phyloP scores from a whole-genome alignment of 2,329 filamentous ascomycete species.

The Cladobotryum mycophilum region DNA sequence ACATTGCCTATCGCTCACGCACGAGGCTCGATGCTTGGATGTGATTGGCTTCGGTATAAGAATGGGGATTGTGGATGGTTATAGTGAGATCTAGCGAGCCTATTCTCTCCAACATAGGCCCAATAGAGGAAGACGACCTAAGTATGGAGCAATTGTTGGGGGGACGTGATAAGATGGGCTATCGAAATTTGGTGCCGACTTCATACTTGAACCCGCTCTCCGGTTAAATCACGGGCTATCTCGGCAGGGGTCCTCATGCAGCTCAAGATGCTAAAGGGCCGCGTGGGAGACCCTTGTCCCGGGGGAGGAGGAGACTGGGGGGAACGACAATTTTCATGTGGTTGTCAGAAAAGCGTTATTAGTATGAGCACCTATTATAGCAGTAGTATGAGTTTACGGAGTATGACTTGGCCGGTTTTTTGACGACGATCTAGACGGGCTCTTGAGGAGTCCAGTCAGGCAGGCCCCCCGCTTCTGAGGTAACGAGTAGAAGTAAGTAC shows the following conservation, averaged over 20 bases:
- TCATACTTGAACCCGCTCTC: neutral
- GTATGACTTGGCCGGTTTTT: neutral
- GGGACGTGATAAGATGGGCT: neutral
- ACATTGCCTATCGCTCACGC: constrained; percentile 22
- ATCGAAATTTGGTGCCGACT: neutral
- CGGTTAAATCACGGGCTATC: constrained; percentile 3
- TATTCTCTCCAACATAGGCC: constrained; percentile 4
- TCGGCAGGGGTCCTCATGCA: neutral
- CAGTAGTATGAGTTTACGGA: no score
- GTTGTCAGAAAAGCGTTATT: no score
- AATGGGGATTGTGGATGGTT: constrained; percentile 1
- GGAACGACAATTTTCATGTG: neutral
- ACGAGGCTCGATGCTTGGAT: constrained; percentile 23
- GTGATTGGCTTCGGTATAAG: constrained; percentile 22
- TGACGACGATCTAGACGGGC: constrained; percentile 11
- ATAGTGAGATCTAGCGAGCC: constrained; percentile 10
- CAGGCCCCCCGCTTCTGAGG: constrained; percentile 11
- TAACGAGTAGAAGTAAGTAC: neutral
- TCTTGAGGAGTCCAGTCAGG: constrained; percentile 4
- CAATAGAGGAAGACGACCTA: constrained; percentile 7
- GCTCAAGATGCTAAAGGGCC: neutral
- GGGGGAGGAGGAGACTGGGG: constrained; percentile 3
- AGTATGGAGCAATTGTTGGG: neutral
- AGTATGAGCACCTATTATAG: no score
- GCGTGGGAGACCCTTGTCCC: constrained; percentile 8